Percentiles rank a stretch among this genome's conserved stretches.
Evolutionary conservation across 208 protist genomes (phyloP).

Genomic region (Jaenimonas drosophilae): DNA sequence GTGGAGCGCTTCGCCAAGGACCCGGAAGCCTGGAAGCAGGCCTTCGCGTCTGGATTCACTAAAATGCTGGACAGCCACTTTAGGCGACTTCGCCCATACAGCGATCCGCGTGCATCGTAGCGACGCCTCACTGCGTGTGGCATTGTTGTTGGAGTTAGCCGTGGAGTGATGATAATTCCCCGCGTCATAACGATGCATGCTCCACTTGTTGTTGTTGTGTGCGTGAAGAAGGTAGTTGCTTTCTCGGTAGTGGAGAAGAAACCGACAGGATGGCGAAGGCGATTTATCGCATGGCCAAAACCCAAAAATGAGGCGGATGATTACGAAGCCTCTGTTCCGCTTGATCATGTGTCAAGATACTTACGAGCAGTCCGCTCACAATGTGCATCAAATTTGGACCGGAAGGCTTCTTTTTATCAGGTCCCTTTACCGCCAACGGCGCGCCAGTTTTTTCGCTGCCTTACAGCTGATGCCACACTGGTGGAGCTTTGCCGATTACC

Average conservation of each 20-base stretch:
- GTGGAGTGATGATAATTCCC: too few species aligned
- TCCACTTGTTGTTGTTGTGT: too few species aligned
- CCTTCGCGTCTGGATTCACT: conserved; percentile 58
- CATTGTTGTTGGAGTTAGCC: too few species aligned
- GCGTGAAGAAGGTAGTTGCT: too few species aligned
- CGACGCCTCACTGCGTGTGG: not conserved
- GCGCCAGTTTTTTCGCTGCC: not conserved
- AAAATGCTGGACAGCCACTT: conserved; percentile 85
- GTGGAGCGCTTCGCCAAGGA: conserved; percentile 47
- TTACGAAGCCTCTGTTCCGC: not conserved
- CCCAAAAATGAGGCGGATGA: not conserved
- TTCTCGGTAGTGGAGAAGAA: conserved; percentile 2
- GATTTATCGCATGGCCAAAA: conserved; percentile 2
- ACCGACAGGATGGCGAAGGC: not conserved
- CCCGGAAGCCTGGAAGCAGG: conserved; percentile 36
- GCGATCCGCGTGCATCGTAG: conserved; percentile 16
- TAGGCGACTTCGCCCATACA: conserved; percentile 55
- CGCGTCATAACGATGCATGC: too few species aligned
- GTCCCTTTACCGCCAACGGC: not conserved
- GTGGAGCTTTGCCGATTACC: not conserved
- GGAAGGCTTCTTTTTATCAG: conserved; percentile 1
- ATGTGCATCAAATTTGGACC: not conserved
- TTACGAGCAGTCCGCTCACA: not conserved
- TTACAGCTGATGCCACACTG: not conserved
- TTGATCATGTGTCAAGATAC: not conserved